phyloP scores from a whole-genome alignment of 495 filamentous ascomycete species.

The Polyplosphaeria fusca region DNA sequence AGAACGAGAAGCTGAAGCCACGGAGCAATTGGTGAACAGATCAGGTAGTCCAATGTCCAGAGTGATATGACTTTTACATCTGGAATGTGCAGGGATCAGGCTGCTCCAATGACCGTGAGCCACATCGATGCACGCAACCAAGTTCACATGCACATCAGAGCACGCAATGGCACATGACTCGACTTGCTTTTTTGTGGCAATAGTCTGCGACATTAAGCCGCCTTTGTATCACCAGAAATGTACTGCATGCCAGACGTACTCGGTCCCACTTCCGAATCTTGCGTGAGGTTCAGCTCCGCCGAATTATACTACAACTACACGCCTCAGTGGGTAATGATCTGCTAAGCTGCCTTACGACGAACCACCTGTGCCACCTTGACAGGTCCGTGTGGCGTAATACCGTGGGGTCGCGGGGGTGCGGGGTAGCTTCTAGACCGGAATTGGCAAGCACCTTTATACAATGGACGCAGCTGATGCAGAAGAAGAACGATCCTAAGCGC shows the following conservation, averaged over 20 bases:
- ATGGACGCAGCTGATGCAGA: constrained; percentile 22
- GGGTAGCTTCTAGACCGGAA: constrained; percentile 22
- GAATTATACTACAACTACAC: too few relatives aligned
- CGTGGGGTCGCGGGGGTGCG: constrained; percentile 30
- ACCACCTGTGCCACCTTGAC: too few relatives aligned
- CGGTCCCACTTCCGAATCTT: too few relatives aligned
- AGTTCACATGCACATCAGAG: background rate
- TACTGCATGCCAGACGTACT: background rate
- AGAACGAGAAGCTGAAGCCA: constrained; percentile 61
- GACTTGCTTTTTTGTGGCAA: constrained; percentile 20
- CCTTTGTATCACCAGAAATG: background rate
- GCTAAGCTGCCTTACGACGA: too few relatives aligned
- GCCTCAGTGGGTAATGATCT: too few relatives aligned
- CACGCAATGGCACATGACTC: background rate
- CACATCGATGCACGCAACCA: background rate
- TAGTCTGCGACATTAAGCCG: background rate
- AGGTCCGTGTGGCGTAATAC: constrained; percentile 23
- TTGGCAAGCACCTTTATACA: background rate
- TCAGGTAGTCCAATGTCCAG: too few relatives aligned
- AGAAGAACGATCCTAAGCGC: constrained; percentile 2
- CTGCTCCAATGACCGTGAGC: too few relatives aligned
- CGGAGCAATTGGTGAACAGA: constrained; percentile 50
- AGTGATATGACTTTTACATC: too few relatives aligned
- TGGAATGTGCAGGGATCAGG: too few relatives aligned
- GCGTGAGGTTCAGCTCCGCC: too few relatives aligned